Conservation (phyloP, 805 yeast species). For the Lipomyces spencermartinsiae region DNA sequence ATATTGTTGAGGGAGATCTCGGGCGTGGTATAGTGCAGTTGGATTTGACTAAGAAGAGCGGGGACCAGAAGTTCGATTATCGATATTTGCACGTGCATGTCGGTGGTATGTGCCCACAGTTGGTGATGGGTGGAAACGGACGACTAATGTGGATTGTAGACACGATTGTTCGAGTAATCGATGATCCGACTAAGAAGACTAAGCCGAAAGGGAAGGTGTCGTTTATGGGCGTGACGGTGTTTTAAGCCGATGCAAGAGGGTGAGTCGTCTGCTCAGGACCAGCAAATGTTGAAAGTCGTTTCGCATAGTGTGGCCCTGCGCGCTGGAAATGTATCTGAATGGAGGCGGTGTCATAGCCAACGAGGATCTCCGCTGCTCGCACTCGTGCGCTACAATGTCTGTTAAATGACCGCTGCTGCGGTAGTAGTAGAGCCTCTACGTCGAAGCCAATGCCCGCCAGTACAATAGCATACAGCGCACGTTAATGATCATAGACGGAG, state of each 20-base stretch:
- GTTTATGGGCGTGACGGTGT: constrained; percentile 3
- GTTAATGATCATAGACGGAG: background rate
- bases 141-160: background rate
- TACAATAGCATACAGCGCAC: background rate
- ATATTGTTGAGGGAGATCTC: constrained; percentile 72
- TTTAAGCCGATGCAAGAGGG: background rate
- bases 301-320: background rate
- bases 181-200: background rate
- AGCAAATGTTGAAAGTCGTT: background rate
- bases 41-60: constrained; percentile 63
- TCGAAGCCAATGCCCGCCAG: background rate
- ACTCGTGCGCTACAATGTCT: background rate
- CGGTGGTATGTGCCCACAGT: constrained; percentile 16
- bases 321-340: background rate
- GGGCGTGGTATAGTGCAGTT: constrained; percentile 70
- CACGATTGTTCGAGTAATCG: background rate
- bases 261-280: background rate
- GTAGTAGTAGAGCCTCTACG: background rate
- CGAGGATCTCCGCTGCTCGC: background rate
- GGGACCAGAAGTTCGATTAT: constrained; percentile 60
- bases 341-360: background rate
- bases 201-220: background rate
- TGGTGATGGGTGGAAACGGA: background rate
- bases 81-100: constrained; percentile 67
- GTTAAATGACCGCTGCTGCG: background rate